These are phyloP conservation scores for Kodamaea ohmeri DNA, from an alignment of 1,139 yeast genomes.

Conservation along the genomic window DNA sequence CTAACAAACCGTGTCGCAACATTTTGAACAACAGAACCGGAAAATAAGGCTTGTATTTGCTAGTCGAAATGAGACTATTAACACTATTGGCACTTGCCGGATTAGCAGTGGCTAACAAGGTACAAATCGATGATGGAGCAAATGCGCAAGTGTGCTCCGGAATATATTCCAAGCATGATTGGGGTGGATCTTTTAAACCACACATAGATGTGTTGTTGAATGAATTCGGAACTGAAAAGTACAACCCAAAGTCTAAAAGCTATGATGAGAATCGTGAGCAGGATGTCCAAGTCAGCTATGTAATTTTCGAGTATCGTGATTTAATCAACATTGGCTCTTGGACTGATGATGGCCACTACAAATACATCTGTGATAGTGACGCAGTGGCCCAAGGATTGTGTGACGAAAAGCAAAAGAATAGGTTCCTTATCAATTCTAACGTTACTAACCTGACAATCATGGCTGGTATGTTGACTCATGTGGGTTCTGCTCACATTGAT, in stretches of 20 bases:
- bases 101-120: conserved; percentile 37
- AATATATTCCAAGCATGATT: conserved; percentile 80
- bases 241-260: conserved; percentile 26
- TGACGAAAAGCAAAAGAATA: conserved; percentile 51
- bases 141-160: conserved; percentile 79
- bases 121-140: conserved; percentile 41
- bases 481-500: conserved; percentile 58
- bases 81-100: conserved; percentile 4
- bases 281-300: conserved; percentile 55
- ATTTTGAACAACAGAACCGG: conserved; percentile 5
- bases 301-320: conserved; percentile 83
- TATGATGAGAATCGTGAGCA: conserved; percentile 22
- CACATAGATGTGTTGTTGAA: conserved; percentile 52
- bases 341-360: conserved; percentile 30
- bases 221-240: conserved; percentile 32
- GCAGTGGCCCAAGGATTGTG: conserved; percentile 64
- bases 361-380: conserved; percentile 72
- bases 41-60: not conserved
- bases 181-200: conserved; percentile 77
- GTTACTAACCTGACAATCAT: conserved; percentile 53
- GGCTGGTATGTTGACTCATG: conserved; percentile 52
- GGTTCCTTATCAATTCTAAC: conserved; percentile 52
- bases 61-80: conserved; percentile 2
- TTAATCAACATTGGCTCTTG: conserved; percentile 61
- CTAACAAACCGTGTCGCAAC: not conserved